phyloP scores from a whole-genome alignment of 176 grass and related monocot species.

The Poa annua region DNA sequence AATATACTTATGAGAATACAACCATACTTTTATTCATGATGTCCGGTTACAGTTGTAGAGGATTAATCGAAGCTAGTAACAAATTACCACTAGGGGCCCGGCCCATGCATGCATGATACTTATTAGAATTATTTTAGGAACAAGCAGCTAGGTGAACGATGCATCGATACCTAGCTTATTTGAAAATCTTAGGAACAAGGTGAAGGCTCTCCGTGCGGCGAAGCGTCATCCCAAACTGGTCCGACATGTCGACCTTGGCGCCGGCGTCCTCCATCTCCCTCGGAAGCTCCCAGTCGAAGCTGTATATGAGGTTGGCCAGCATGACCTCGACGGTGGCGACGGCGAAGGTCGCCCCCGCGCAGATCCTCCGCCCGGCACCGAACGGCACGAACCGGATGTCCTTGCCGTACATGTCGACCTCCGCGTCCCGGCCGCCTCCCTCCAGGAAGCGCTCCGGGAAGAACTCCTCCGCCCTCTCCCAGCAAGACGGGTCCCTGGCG shows the following conservation, averaged over 20 bases:
- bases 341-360: constrained; percentile 40
- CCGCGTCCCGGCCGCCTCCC: background rate
- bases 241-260: background rate
- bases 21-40: too few relatives aligned
- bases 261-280: constrained; percentile 5
- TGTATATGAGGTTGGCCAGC: constrained; percentile 46
- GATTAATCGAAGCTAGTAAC: too few relatives aligned
- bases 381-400: constrained; percentile 50
- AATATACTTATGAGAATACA: too few relatives aligned
- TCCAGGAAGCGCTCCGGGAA: constrained; percentile 46
- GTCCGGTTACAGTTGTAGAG: too few relatives aligned
- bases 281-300: constrained; percentile 55
- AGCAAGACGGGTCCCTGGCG: constrained; percentile 34
- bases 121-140: background rate
- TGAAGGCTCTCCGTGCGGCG: background rate
- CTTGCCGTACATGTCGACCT: constrained; percentile 42
- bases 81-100: too few relatives aligned
- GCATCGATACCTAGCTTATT: background rate
- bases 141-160: background rate
- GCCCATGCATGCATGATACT: too few relatives aligned
- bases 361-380: constrained; percentile 40
- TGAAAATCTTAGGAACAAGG: constrained; percentile 5
- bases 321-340: constrained; percentile 47
- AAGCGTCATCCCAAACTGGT: constrained; percentile 17
- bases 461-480: constrained; percentile 43